phyloP scores from a whole-genome alignment of 148 eudicot species.

The Chenopodium album region DNA sequence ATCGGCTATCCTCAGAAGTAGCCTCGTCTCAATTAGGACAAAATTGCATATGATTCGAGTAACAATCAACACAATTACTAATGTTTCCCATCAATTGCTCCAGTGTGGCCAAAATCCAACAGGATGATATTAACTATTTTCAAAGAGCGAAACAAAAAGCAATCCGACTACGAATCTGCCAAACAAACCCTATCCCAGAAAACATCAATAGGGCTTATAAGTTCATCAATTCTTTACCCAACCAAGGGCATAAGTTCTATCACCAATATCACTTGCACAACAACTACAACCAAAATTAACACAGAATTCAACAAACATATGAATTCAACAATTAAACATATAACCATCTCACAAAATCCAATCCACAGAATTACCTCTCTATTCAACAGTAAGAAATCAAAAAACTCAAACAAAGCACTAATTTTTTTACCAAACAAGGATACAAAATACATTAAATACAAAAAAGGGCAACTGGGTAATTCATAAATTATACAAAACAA shows the following conservation, averaged over 20 bases:
- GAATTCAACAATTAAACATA: not conserved
- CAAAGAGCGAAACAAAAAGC: not conserved
- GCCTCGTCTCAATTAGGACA: not conserved
- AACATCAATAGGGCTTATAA: not conserved
- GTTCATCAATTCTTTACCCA: not conserved
- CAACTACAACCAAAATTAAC: no score
- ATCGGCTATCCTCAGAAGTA: not conserved
- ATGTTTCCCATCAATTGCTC: not conserved
- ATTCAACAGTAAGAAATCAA: not conserved
- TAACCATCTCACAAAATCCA: not conserved
- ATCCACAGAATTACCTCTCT: not conserved
- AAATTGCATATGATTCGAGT: not conserved
- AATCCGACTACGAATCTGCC: not conserved
- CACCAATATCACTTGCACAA: not conserved
- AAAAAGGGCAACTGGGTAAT: not conserved
- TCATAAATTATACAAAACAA: not conserved
- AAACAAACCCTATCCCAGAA: not conserved
- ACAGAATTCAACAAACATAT: not conserved
- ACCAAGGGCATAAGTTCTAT: no score
- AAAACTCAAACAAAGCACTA: not conserved
- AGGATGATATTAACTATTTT: not conserved
- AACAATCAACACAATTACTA: not conserved
- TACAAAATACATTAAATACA: not conserved
- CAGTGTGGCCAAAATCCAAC: not conserved
- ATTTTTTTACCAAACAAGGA: not conserved